Evolutionary conservation across 768 basidiomycete genomes (phyloP).

Genomic region (Sporobolomyces pararoseus): DNA sequence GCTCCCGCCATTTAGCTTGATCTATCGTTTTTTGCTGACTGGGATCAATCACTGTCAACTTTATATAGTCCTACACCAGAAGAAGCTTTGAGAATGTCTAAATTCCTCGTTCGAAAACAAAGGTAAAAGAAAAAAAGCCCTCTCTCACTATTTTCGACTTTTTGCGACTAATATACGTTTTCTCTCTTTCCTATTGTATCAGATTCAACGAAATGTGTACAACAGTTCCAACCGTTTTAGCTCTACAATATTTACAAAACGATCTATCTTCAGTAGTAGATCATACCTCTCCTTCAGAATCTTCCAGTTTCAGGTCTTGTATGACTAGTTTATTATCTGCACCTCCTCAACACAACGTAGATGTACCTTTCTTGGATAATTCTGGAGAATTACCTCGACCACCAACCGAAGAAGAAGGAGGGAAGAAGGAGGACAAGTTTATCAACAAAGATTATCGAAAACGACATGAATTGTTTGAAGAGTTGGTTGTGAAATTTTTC

Average conservation of each 20-base stretch:
- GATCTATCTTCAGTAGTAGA: conserved; percentile 39
- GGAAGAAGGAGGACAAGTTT: too few species aligned
- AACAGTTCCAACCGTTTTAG: conserved; percentile 30
- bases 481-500: conserved; percentile 34
- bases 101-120: conserved; percentile 44
- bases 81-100: conserved; percentile 37
- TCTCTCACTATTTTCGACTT: too few species aligned
- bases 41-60: too few species aligned
- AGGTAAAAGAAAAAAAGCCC: too few species aligned
- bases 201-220: conserved; percentile 42
- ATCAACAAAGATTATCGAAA: too few species aligned
- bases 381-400: conserved; percentile 13
- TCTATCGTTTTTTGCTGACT: too few species aligned
- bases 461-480: conserved; percentile 40
- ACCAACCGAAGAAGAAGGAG: neutral
- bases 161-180: too few species aligned
- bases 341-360: conserved; percentile 14
- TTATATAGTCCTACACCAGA: conserved; percentile 40
- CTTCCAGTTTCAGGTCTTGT: conserved; percentile 41
- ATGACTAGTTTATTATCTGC: conserved; percentile 42
- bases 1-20: too few species aligned
- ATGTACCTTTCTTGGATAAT: conserved; percentile 10
- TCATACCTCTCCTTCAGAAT: conserved; percentile 34
- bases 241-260: conserved; percentile 44
- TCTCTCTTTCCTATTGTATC: too few species aligned